Base-by-base conservation (phyloP, 2,329 filamentous ascomycete genomes). In the Sclerotinia glacialis region DNA sequence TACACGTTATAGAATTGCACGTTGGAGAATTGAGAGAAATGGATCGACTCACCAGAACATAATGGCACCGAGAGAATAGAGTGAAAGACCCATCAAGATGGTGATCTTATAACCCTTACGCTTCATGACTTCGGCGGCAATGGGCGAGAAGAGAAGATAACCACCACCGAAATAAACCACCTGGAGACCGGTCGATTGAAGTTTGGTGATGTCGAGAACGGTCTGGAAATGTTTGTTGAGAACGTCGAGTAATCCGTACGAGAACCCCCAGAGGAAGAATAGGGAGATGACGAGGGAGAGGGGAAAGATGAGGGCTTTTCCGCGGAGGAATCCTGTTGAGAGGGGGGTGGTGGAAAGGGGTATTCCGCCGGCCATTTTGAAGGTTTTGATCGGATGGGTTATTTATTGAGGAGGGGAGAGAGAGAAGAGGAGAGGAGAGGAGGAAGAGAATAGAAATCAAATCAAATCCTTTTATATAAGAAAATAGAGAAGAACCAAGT, bases 181-280 rank as follows among this genome's bases (percentile, higher is more conserved):
- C 46, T 89, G 90, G 46, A 92, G 82, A 4, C 87, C 88, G 2
- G 91, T 79, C 0, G 85, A 88, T 76, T 92, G 83, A 14, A 85
- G 83, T 1, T 81, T 77, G 1, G 82, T 84, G 82, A 74, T 71
- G n/a, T 90, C 90, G 37, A 83, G 73, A 9, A 91, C 84, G 14
- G 79, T 76, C 52, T 89, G 87, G 66, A 92, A 87, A 23, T 86
- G 88, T 28, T 83, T 84, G 75, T 96, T 96, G 37, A 97, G 83
- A 0, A 89, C 89, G 74, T 94, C 92, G 8, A 97, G 81, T 2
- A 97, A 83, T 0, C 93, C 93, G 72, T 96, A 96, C 0, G 92
- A 92, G 68, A 96, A 89, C 0, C 93, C 93, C 92, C 92, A 96
- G 3, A 96, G 80, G 70, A 96, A 86, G 78, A 96, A 96, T 0